phyloP scores from a whole-genome alignment of 495 filamentous ascomycete species.

The Penicillium ucsense region DNA sequence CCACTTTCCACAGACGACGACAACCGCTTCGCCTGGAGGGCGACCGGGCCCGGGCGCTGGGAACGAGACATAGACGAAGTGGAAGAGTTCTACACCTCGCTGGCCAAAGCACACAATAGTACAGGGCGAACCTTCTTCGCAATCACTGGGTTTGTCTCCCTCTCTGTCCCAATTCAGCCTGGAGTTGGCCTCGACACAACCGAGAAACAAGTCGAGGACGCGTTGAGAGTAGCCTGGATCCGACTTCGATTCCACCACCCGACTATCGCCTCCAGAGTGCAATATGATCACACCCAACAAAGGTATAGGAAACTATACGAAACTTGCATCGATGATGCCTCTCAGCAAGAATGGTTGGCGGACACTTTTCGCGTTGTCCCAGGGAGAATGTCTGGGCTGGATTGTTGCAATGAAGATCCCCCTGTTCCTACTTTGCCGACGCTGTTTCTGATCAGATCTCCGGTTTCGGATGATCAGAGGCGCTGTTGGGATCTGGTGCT shows the following conservation, averaged over 20 bases:
- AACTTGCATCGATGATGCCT: constrained; percentile 1
- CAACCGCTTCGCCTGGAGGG: constrained; percentile 1
- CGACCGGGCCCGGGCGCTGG: constrained; percentile 15
- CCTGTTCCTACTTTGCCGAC: constrained; percentile 26
- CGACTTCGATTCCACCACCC: constrained; percentile 33
- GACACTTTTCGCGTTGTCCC: constrained; percentile 25
- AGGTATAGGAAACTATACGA: constrained; percentile 33
- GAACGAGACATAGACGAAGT: constrained; percentile 36
- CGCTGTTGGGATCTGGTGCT: constrained; percentile 25
- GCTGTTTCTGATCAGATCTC: constrained; percentile 25
- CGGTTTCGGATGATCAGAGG: not conserved
- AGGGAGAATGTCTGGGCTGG: constrained; percentile 15
- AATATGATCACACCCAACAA: constrained; percentile 12
- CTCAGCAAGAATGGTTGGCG: constrained; percentile 17
- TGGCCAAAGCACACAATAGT: constrained; percentile 26
- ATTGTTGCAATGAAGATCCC: constrained; percentile 35
- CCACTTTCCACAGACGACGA: too few relatives aligned
- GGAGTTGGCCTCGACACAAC: not conserved
- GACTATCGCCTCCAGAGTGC: constrained; percentile 30
- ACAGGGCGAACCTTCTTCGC: constrained; percentile 32
- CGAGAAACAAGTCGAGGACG: not conserved
- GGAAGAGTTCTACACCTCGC: constrained; percentile 31
- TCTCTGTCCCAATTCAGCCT: not conserved
- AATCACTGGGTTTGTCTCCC: constrained; percentile 12
- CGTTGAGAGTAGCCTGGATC: constrained; percentile 30